phyloP scores from a whole-genome alignment of 2,329 filamentous ascomycete species.

The Fusarium camptoceras region DNA sequence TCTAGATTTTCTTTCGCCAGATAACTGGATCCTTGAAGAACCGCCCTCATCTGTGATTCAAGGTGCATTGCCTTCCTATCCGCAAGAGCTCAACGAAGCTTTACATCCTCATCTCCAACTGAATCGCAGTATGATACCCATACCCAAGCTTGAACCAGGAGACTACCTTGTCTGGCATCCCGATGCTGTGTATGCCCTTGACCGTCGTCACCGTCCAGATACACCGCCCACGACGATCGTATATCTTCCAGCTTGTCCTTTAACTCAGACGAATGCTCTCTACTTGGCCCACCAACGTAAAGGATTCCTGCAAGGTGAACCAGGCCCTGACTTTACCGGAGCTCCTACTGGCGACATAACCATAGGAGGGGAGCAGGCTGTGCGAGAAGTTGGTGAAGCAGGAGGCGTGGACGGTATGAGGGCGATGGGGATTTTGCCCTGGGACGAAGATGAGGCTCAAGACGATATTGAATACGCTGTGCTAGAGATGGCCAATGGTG shows the following conservation, averaged over 20 bases:
- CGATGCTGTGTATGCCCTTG: constrained; percentile 77
- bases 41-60: constrained; percentile 67
- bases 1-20: constrained; percentile 54
- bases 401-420: constrained; percentile 55
- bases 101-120: constrained; percentile 78
- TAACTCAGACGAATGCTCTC: constrained; percentile 57
- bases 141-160: constrained; percentile 76
- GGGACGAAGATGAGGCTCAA: constrained; percentile 53
- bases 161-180: constrained; percentile 84
- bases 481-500: constrained; percentile 54
- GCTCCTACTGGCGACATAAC: constrained; percentile 52
- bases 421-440: constrained; percentile 57
- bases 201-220: constrained; percentile 54
- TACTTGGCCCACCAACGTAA: constrained; percentile 58
- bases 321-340: constrained; percentile 56
- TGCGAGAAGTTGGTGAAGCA: constrained; percentile 54
- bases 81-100: constrained; percentile 73
- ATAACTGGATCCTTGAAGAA: constrained; percentile 67
- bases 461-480: constrained; percentile 51
- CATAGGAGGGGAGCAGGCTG: constrained; percentile 51
- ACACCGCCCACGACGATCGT: constrained; percentile 49
- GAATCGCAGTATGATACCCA: constrained; percentile 72
- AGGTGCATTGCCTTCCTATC: constrained; percentile 74
- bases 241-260: constrained; percentile 56
- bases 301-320: constrained; percentile 55